Evolutionary conservation across 352 stramenopile species (phyloP).

Genomic region (Thraustochytrium sp.): DNA sequence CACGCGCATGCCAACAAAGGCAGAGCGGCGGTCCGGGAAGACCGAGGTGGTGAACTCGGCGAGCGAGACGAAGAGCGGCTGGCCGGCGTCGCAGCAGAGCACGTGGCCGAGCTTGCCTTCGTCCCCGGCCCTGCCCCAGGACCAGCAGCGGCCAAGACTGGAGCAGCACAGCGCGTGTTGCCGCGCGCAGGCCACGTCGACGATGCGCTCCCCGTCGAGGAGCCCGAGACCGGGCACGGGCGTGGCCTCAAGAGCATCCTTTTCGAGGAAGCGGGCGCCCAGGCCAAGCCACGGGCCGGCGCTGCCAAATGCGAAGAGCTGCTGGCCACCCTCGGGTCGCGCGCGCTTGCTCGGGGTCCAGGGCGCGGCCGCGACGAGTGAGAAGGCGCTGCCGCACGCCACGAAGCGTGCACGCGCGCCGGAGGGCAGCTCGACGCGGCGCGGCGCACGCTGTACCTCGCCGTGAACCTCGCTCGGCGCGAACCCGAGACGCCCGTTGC

Average conservation of each 20-base stretch:
- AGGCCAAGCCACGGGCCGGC: constrained; percentile 9
- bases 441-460: neutral
- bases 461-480: neutral
- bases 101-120: constrained; percentile 23
- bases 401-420: neutral
- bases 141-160: neutral
- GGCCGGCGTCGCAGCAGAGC: neutral
- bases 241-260: neutral
- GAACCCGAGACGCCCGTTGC: neutral
- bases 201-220: neutral
- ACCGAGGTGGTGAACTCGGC: neutral
- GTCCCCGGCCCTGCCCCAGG: neutral
- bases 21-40: neutral
- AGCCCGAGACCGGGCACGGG: neutral
- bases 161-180: neutral
- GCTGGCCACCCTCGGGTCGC: neutral
- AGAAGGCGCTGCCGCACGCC: neutral
- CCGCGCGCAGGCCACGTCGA: neutral
- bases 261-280: neutral
- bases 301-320: neutral
- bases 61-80: neutral
- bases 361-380: neutral
- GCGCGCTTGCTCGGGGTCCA: neutral
- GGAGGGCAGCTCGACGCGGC: neutral
- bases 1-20: neutral